Evolutionary conservation across 2,329 filamentous ascomycete genomes (phyloP), one percentile per base, ranked within the genome.

Genomic region (Ascochyta pisi): DNA sequence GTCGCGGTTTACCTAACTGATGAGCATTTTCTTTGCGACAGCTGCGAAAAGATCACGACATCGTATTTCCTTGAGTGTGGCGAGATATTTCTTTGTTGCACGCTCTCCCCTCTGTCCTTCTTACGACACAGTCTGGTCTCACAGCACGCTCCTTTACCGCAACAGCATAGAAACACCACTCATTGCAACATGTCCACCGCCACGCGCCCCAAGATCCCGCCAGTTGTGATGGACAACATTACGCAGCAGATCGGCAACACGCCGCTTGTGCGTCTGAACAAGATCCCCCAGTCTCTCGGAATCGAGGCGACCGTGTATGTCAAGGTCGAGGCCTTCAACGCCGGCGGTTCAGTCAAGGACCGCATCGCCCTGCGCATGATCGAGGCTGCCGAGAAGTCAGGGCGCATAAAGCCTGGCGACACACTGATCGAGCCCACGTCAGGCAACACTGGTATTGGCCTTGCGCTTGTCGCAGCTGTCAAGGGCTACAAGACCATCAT

Each of bases 401-500:
- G 95, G 41, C 88, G 94, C 63, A 97, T 99, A 79, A 97, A 95
- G 84, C 95, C 95, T 26, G 95, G 94, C 53, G 93, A 98, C 78
- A 98, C 92, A 48, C 81, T 99, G 70, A 99, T 99, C 73, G 95
- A 99, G 84, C 95, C 95, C 9, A 99, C 95, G 43, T 96, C 92
- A 72, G 95, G 95, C 51, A 99, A 99, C 77, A 99, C 95, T 82
- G 95, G 95, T 64, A 99, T 99, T 64, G 95, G 95, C 22, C 84
- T 99, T 37, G 95, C 95, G 26, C 86, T 99, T 31, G 94, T 98
- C 16, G 94, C 87, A 54, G 95, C 95, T 15, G 90, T 99, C 71
- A 98, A 97, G 82, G 94, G 93, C 64, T 99, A 98, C 84, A 94
- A 94, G 79, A 96, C 93, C 37, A 98, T 99, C 79, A 99, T 99